These are phyloP conservation scores for Nematocida sp. DNA, from an alignment of 371 early-diverging fungal genomes.

Conservation along the genomic window DNA sequence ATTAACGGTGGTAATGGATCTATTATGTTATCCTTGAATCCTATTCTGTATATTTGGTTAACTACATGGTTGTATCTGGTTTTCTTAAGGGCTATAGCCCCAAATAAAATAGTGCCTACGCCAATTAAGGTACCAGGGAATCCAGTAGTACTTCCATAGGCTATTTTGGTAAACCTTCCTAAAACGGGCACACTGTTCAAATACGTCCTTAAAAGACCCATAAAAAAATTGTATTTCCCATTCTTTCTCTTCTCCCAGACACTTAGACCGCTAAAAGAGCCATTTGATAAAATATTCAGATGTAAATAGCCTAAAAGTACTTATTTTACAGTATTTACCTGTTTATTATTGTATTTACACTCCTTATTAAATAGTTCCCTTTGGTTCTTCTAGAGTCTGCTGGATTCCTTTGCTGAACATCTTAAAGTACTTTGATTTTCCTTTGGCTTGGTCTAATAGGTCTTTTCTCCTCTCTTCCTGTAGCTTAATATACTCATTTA, in stretches of 20 bases:
- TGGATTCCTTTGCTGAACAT: conserved; percentile 29
- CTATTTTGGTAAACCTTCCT: background rate
- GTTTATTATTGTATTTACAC: no score
- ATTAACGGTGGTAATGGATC: background rate
- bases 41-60: background rate
- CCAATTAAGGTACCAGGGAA: no score
- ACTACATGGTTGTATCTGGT: no score
- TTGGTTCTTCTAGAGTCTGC: background rate
- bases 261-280: background rate
- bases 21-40: background rate
- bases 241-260: background rate
- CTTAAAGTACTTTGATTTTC: conserved; percentile 36
- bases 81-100: no score
- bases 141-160: background rate
- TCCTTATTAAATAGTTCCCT: no score
- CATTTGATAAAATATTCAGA: background rate
- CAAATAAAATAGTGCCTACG: no score
- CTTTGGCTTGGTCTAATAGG: conserved; percentile 2
- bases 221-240: conserved; percentile 30
- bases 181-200: conserved; percentile 5
- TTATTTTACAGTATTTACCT: background rate
- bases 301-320: background rate
- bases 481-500: conserved; percentile 23
- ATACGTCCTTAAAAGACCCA: conserved; percentile 6
- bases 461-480: conserved; percentile 17